Evolutionary conservation across 495 filamentous ascomycete genomes (phyloP).

Genomic region (Talaromyces ruber): DNA sequence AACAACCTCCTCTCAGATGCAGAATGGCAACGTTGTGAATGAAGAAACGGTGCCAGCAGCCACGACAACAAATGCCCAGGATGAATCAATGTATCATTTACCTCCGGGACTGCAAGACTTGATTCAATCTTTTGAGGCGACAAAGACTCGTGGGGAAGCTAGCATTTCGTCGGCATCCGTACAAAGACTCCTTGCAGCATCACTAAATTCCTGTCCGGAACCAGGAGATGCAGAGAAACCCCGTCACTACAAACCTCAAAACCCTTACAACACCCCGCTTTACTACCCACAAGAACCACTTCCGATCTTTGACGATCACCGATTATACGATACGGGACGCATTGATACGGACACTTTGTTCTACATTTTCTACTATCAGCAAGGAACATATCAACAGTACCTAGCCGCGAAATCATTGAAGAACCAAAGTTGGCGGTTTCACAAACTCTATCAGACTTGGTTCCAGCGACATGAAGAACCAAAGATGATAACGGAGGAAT

Average conservation of each 20-base stretch:
- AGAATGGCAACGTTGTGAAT: constrained; percentile 29
- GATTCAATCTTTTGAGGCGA: constrained; percentile 80
- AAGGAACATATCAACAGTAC: constrained; percentile 92
- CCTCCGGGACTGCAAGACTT: constrained; percentile 84
- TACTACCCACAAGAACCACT: constrained; percentile 91
- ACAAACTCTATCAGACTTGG: constrained; percentile 99
- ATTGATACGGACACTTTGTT: constrained; percentile 97
- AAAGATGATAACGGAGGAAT: constrained; percentile 96
- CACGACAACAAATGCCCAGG: constrained; percentile 14
- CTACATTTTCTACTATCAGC: constrained; percentile 98
- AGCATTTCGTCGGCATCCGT: constrained; percentile 52
- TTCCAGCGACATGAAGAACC: constrained; percentile 98
- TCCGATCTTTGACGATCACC: constrained; percentile 80
- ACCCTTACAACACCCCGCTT: constrained; percentile 65
- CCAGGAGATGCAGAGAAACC: constrained; percentile 73
- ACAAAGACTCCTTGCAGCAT: constrained; percentile 62
- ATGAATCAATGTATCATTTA: constrained; percentile 92
- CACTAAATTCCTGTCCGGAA: constrained; percentile 62
- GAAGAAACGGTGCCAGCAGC: constrained; percentile 7
- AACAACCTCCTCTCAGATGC: constrained; percentile 9
- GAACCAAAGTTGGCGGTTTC: constrained; percentile 95
- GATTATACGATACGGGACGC: constrained; percentile 62
- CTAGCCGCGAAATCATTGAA: constrained; percentile 94
- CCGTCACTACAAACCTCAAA: constrained; percentile 72
- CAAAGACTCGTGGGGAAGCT: constrained; percentile 53